Evolutionary conservation across 129 eudicot genomes (phyloP).

Genomic region (Dittrichia graveolens): DNA sequence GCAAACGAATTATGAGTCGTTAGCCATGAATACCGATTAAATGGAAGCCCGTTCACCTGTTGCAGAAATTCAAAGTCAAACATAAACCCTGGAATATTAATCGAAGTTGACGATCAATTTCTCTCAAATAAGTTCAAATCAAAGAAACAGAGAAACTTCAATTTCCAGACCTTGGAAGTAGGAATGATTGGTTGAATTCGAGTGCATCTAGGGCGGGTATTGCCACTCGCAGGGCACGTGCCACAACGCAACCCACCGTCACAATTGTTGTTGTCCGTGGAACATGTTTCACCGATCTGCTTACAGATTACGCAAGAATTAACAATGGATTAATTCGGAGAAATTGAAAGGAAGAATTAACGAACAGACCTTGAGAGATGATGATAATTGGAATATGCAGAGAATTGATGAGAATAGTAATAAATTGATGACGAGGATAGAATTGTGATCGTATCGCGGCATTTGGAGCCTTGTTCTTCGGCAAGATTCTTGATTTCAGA

Average conservation of each 20-base stretch:
- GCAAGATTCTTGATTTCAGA: constrained; percentile 26
- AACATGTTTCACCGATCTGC: constrained; percentile 88
- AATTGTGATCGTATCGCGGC: constrained; percentile 30
- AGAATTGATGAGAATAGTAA: constrained; percentile 5
- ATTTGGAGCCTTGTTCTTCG: constrained; percentile 40
- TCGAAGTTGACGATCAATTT: not conserved
- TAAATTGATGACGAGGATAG: constrained; percentile 13
- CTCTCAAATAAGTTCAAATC: not conserved
- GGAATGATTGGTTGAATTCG: constrained; percentile 72
- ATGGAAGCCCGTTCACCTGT: constrained; percentile 87
- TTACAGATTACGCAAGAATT: not conserved
- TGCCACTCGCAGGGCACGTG: constrained; percentile 83
- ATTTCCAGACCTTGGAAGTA: constrained; percentile 49
- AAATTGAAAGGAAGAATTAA: not conserved
- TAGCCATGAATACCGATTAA: constrained; percentile 82
- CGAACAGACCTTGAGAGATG: constrained; percentile 34
- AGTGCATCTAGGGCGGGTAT: constrained; percentile 79
- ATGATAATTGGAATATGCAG: constrained; percentile 18
- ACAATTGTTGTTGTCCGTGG: constrained; percentile 43
- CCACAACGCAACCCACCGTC: constrained; percentile 65
- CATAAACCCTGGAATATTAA: not conserved
- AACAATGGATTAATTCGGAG: not conserved
- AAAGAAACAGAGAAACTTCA: not conserved
- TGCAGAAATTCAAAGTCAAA: constrained; percentile 12
- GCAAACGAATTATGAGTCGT: constrained; percentile 95